Evolutionary conservation across 2,329 filamentous ascomycete genomes (phyloP).

Genomic region (Neobulgaria alba): DNA sequence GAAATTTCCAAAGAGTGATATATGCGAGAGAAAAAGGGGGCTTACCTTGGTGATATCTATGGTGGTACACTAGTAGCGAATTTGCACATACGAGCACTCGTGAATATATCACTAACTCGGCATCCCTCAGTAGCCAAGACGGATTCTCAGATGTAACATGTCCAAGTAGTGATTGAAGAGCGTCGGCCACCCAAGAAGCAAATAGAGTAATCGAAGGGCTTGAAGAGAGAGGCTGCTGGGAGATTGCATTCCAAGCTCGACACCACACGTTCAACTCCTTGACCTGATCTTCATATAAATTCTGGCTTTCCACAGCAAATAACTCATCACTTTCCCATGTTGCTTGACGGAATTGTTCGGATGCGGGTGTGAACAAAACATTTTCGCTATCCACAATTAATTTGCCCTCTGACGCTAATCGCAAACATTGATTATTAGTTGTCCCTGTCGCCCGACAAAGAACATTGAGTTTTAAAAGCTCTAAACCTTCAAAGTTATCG

Average conservation of each 20-base stretch:
- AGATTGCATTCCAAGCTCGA: neutral
- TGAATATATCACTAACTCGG: too few species aligned
- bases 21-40: too few species aligned
- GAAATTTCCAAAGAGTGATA: too few species aligned
- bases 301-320: conserved; percentile 4
- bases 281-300: conserved; percentile 1
- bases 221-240: too few species aligned
- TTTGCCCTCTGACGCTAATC: neutral
- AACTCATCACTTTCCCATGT: neutral
- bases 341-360: neutral
- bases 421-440: neutral
- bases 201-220: too few species aligned
- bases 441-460: neutral
- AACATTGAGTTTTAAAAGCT: neutral
- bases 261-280: neutral
- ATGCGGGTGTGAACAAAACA: neutral
- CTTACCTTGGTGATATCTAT: too few species aligned
- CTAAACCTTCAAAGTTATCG: neutral
- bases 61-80: too few species aligned
- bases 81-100: too few species aligned
- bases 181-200: too few species aligned
- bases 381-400: neutral
- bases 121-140: too few species aligned
- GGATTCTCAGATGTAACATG: too few species aligned
- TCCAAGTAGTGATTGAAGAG: too few species aligned